phyloP scores from a whole-genome alignment of 1,284 basidiomycete species.

The Pseudozyma flocculosa region DNA sequence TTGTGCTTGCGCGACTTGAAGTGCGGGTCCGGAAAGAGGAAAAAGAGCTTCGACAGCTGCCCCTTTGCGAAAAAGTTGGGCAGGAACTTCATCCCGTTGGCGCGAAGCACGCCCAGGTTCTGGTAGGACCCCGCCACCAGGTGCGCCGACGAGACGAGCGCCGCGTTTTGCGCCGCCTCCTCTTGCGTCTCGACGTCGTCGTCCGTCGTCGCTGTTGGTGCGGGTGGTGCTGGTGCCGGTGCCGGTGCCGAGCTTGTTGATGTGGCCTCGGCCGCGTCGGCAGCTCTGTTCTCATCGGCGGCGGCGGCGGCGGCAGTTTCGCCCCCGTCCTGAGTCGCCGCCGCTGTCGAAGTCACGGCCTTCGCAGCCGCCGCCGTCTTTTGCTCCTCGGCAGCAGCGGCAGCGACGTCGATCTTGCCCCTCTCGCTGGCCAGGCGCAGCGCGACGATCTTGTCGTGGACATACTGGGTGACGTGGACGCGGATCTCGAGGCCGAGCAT shows the following conservation, averaged over 20 bases:
- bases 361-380: too few relatives aligned
- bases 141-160: conserved; percentile 15
- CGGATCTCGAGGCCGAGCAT: conserved; percentile 99
- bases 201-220: conserved; percentile 1
- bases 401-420: conserved; percentile 11
- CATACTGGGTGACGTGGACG: conserved; percentile 93
- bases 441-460: conserved; percentile 87
- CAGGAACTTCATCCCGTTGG: conserved; percentile 98
- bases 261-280: conserved; percentile 1
- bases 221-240: not conserved
- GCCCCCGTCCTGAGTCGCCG: too few relatives aligned
- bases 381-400: too few relatives aligned
- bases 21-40: conserved; percentile 98
- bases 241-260: not conserved
- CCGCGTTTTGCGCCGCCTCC: conserved; percentile 25
- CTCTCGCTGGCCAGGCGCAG: conserved; percentile 65
- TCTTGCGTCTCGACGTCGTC: conserved; percentile 45
- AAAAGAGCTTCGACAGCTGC: conserved; percentile 81
- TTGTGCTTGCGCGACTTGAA: conserved; percentile 99
- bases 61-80: conserved; percentile 93
- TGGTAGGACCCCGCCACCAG: conserved; percentile 66
- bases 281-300: too few relatives aligned
- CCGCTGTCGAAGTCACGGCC: too few relatives aligned
- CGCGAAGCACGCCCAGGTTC: conserved; percentile 90
- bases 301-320: not conserved